phyloP scores from a whole-genome alignment of 345 rosid genomes.

The Ricinus communis region DNA sequence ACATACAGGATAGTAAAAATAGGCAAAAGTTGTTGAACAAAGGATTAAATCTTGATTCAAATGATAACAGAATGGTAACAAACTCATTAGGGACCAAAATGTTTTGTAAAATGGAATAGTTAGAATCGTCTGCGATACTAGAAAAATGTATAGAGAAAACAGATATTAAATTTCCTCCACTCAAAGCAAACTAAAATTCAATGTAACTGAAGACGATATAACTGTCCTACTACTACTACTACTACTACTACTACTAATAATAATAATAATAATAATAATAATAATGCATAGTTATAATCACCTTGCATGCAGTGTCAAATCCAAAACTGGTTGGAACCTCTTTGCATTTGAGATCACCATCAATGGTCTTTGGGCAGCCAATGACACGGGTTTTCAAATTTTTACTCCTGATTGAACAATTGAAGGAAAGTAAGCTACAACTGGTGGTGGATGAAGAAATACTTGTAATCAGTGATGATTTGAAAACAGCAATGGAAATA shows the following conservation, averaged over 20 bases:
- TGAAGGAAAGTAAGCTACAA: not conserved
- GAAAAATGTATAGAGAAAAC: not conserved
- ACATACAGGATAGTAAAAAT: too few relatives aligned
- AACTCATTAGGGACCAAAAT: not conserved
- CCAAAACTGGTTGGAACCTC: slow-evolving; percentile 99
- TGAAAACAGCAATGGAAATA: not conserved
- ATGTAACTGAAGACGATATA: not conserved
- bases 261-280: not conserved
- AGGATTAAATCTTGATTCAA: not conserved
- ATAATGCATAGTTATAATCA: slow-evolving; percentile 24
- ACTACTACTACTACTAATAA: too few relatives aligned
- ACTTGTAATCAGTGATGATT: too few relatives aligned
- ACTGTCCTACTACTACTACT: too few relatives aligned
- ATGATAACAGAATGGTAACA: not conserved
- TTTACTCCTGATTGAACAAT: slow-evolving; percentile 53
- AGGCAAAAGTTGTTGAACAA: not conserved
- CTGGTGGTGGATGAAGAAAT: not conserved
- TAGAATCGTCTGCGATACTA: not conserved
- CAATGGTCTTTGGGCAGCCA: slow-evolving; percentile 99
- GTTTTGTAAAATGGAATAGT: not conserved
- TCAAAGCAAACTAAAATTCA: not conserved
- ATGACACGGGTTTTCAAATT: slow-evolving; percentile 81
- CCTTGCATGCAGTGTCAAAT: slow-evolving; percentile 99
- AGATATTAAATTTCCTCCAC: not conserved
- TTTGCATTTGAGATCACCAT: slow-evolving; percentile 97